Conservation (phyloP, 768 basidiomycete genomes). For the Lactarius hengduanensis region DNA sequence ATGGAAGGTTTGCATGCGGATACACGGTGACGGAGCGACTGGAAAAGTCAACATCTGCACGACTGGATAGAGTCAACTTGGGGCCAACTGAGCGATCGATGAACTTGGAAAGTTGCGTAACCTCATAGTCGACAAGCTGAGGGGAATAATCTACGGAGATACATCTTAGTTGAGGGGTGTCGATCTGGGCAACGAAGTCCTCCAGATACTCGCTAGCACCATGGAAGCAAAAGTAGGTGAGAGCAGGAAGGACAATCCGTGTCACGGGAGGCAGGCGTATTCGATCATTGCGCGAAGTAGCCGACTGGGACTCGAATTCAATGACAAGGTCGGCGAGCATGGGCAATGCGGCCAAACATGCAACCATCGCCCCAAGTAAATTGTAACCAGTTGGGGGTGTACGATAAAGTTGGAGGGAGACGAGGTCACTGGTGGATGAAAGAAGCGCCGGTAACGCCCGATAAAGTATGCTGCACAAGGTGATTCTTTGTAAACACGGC, state of each 20-base stretch:
- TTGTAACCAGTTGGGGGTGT: too few relatives aligned
- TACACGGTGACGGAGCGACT: too few relatives aligned
- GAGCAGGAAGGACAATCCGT: not conserved
- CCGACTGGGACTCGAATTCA: too few relatives aligned
- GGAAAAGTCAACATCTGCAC: too few relatives aligned
- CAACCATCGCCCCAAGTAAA: too few relatives aligned
- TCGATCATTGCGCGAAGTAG: too few relatives aligned
- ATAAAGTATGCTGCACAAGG: slow-evolving; percentile 56
- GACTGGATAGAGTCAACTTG: not conserved
- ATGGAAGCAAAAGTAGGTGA: not conserved
- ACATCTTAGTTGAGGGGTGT: not conserved
- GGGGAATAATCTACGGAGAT: not conserved
- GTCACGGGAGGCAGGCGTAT: not conserved
- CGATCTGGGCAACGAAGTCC: not conserved
- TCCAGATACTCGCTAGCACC: slow-evolving; percentile 6
- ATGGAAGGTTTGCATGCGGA: too few relatives aligned
- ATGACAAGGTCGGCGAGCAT: too few relatives aligned
- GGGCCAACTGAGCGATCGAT: not conserved
- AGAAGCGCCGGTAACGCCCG: not conserved
- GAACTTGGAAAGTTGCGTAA: not conserved
- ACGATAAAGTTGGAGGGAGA: not conserved
- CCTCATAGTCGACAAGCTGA: not conserved
- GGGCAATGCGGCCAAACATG: too few relatives aligned
- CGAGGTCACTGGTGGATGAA: not conserved
- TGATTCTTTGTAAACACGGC: slow-evolving; percentile 74